These are phyloP conservation scores for Nicotiana undulata DNA, from an alignment of 257 asterid species.

Conservation along the genomic window DNA sequence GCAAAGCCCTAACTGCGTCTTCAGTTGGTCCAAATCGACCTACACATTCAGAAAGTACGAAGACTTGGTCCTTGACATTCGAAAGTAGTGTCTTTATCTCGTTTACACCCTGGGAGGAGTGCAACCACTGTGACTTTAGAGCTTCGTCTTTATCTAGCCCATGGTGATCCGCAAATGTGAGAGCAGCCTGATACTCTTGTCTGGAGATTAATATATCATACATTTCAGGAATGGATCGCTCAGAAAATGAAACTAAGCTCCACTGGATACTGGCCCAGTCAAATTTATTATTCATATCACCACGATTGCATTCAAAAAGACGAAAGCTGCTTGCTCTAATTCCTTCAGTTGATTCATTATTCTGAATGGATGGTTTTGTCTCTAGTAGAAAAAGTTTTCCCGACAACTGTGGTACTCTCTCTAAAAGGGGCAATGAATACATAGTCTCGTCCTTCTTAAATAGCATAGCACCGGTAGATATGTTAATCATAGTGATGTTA, in stretches of 20 bases:
- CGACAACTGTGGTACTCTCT: conserved; percentile 49
- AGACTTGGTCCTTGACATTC: conserved; percentile 58
- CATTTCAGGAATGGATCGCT: conserved; percentile 65
- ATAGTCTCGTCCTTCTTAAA: conserved; percentile 41
- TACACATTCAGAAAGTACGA: conserved; percentile 68
- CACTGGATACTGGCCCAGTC: conserved; percentile 53
- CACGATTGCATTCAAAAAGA: conserved; percentile 30
- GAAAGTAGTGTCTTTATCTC: conserved; percentile 62
- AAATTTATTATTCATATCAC: conserved; percentile 24
- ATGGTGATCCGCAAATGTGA: conserved; percentile 69
- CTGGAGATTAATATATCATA: conserved; percentile 55
- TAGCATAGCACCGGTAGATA: conserved; percentile 32
- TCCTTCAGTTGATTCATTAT: conserved; percentile 30
- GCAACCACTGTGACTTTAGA: conserved; percentile 81
- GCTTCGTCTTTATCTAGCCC: conserved; percentile 83
- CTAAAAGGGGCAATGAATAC: conserved; percentile 66
- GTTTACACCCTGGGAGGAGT: conserved; percentile 65
- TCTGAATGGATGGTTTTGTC: conserved; percentile 36
- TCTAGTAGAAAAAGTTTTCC: conserved; percentile 72
- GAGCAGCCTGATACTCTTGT: conserved; percentile 68
- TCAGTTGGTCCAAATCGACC: conserved; percentile 74
- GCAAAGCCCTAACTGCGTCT: conserved; percentile 65
- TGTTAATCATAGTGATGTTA: conserved; percentile 50
- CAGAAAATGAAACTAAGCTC: conserved; percentile 61
- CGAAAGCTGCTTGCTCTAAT: conserved; percentile 17